phyloP scores from a whole-genome alignment of 148 eudicot genomes.

The Linanthus parryae region DNA sequence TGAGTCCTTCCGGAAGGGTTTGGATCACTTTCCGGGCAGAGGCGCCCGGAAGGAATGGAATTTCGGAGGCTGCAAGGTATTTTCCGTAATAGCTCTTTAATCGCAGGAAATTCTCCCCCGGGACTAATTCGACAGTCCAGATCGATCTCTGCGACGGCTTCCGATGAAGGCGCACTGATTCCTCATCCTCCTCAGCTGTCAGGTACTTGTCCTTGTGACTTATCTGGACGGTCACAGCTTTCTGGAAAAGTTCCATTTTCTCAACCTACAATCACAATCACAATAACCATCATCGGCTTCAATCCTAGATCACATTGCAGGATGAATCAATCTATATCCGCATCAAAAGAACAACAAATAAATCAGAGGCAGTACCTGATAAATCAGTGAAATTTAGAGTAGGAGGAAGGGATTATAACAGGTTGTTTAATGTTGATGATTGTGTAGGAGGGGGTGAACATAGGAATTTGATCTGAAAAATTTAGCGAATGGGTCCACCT shows the following conservation, averaged over 20 bases:
- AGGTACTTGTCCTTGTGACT: constrained; percentile 31
- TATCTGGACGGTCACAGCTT: constrained; percentile 24
- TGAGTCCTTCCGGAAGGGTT: constrained; percentile 8
- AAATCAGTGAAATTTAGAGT: no score
- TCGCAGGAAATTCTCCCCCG: constrained; percentile 19
- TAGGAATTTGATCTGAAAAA: no score
- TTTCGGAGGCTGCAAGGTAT: constrained; percentile 24
- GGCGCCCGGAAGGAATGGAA: constrained; percentile 22
- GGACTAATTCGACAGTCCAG: constrained; percentile 25
- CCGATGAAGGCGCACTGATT: constrained; percentile 9
- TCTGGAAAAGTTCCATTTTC: constrained; percentile 11
- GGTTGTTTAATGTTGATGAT: no score
- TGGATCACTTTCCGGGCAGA: constrained; percentile 23
- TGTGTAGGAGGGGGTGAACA: no score
- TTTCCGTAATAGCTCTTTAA: constrained; percentile 21
- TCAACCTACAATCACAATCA: constrained; percentile 4
- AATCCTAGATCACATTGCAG: no score
- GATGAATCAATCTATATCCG: no score
- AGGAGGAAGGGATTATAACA: no score
- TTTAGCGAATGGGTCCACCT: no score
- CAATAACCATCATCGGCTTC: no score
- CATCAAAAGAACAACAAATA: no score
- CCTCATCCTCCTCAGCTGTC: constrained; percentile 26
- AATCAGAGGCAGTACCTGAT: no score
- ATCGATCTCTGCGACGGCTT: constrained; percentile 12